Percentiles rank a stretch among this genome's conserved stretches.
phyloP scores from a whole-genome alignment of 345 rosid species.

The Conringia planisiliqua region DNA sequence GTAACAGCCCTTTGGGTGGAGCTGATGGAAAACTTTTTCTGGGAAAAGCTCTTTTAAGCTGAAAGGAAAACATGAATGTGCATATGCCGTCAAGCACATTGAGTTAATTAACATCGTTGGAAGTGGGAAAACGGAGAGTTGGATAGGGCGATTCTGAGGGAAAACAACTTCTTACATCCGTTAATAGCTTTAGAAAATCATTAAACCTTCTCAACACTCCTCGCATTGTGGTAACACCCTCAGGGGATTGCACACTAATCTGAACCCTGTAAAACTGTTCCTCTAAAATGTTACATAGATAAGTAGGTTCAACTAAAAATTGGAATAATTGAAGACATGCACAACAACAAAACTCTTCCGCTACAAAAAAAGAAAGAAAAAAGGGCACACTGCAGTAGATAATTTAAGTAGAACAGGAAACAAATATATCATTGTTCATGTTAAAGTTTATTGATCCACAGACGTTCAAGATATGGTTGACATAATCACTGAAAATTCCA shows the following conservation, averaged over 20 bases:
- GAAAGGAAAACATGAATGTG: slow-evolving; percentile 34
- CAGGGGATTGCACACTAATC: slow-evolving; percentile 87
- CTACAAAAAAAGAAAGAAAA: background rate
- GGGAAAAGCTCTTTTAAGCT: slow-evolving; percentile 81
- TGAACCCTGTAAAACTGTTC: slow-evolving; percentile 99
- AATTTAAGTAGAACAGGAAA: background rate
- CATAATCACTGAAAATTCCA: background rate
- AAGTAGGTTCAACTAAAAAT: background rate
- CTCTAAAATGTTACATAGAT: slow-evolving; percentile 16
- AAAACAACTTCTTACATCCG: slow-evolving; percentile 57
- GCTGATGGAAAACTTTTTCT: slow-evolving; percentile 76
- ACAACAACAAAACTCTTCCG: background rate
- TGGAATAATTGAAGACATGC: background rate
- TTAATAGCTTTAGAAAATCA: slow-evolving; percentile 79
- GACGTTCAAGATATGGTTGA: background rate
- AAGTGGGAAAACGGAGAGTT: background rate
- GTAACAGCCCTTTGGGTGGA: slow-evolving; percentile 94
- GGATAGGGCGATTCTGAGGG: background rate
- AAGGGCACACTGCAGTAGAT: background rate
- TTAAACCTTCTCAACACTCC: slow-evolving; percentile 90
- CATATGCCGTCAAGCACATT: background rate
- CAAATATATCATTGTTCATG: background rate
- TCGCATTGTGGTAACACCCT: slow-evolving; percentile 65
- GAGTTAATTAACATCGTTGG: background rate
- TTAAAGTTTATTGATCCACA: background rate